Evolutionary conservation across 345 rosid genomes (phyloP), one percentile per base, ranked within the genome.

Genomic region (Citrus maxima): DNA sequence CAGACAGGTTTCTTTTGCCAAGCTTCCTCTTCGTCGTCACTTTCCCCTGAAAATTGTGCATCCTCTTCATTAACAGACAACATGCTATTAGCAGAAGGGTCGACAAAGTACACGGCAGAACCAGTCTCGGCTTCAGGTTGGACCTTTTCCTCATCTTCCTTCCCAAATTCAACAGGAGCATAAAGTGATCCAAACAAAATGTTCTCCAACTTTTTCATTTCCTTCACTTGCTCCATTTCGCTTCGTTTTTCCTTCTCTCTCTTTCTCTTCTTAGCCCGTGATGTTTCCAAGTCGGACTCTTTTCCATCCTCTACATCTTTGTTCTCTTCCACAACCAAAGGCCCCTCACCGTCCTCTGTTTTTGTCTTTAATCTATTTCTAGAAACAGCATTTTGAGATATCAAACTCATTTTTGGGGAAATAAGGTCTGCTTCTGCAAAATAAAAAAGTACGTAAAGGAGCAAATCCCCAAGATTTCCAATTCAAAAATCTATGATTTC

Each of bases 181-280:
- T 91, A 86, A 21, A 95, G 81, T 38, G 98, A 89, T 24, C 97
- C 99, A 32, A 95, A 95, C 82, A 95, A 83, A 74, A 83, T 51
- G 77, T 84, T 88, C 85, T 94, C 97, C 38, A 95, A 88, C 85
- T 82, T 95, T 79, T 84, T 89, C 93, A 88, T 92, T 66, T 93
- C 90, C 81, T 59, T 83, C 61, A 78, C 87, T 32, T 88, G 90
- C 75, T 92, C 95, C 10, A 80, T 75, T 78, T 80, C 92, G 71
- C 73, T 8, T 78, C 71, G 65, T 59, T 82, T 84, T 78, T 89
- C 89, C 73, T 81, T 86, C 59, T 88, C 87, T 79, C 79, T 90
- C 89, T 85, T 91, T 76, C 89, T 90, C 89, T 88, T 94, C 89
- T 85, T 88, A 5, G 84, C 77, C 82, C 77, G 85, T 0, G 79